Evolutionary conservation across 179 eudicot genomes (phyloP), one percentile per base, ranked within the genome.

Genomic region (Beta corolliflora): DNA sequence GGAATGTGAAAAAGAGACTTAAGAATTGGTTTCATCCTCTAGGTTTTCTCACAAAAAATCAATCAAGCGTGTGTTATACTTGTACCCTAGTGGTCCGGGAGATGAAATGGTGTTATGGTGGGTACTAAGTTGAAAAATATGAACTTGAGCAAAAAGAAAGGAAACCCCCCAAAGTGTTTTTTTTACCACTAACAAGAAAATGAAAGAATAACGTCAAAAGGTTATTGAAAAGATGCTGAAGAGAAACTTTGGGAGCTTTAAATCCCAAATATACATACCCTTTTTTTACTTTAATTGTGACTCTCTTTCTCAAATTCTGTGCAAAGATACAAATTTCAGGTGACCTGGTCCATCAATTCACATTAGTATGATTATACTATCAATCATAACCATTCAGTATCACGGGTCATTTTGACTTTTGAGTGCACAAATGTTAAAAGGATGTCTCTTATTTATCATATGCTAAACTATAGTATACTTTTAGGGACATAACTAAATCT

Each of bases 281-380:
- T 29, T 36, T 54, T 55, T 48, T 48, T 48, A 36, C 41, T 36
- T 0, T 36, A 36, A 36, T 36, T 36, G 6, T 77, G 55, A 31
- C 21, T 31, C 52, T 53, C 52, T 78, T 78, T 78, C 81, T 70
- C 31, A 56, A 56, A 53, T 69, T 79, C 4, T 79, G 76, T 70
- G 81, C 76, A 70, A 54, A 78, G 50, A 41, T 68, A 58, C 18
- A 13, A 44, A 18, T 12, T 60, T 46, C 59, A 65, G 80, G 73
- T 50, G 46, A 16, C 59, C 48, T 77, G 73, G 73, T 65, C 73
- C 80, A 77, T 65, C 78, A 3, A 56, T 56, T 11, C 14, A 13
- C 23, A 54, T 54, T 15, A 9, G 9, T 48, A 48, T 6, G 52
- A 36, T 18, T 58, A 56, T 55, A 13, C 14, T 64, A 61, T 76